phyloP scores from a whole-genome alignment of 2,329 filamentous ascomycete genomes.

The Ophiosphaerella narmari region DNA sequence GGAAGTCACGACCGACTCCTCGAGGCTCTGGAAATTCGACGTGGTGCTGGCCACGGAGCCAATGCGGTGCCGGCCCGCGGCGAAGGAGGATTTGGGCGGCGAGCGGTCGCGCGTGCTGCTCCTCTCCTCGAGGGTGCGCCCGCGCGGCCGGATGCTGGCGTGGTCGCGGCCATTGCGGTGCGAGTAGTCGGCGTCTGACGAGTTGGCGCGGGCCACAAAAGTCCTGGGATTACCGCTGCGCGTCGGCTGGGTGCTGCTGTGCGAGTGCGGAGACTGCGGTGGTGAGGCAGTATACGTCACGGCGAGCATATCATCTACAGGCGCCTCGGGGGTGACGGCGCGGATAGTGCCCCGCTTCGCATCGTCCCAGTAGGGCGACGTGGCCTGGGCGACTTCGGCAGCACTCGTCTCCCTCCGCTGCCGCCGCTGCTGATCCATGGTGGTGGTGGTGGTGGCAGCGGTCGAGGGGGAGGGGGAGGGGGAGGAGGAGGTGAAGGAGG shows the following conservation, averaged over 20 bases:
- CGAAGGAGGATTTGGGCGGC: conserved; percentile 45
- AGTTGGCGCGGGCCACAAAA: conserved; percentile 37
- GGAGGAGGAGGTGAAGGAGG: too few relatives aligned
- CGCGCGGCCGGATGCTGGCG: conserved; percentile 56
- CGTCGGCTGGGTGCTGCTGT: conserved; percentile 20
- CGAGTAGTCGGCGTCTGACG: conserved; percentile 39
- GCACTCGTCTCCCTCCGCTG: conserved; percentile 32
- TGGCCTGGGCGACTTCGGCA: conserved; percentile 20
- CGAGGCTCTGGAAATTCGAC: conserved; percentile 53
- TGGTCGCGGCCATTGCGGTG: conserved; percentile 49
- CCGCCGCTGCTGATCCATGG: conserved; percentile 37
- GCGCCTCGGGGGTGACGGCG: conserved; percentile 67
- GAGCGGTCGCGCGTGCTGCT: conserved; percentile 44
- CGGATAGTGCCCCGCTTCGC: conserved; percentile 55
- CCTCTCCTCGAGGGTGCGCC: conserved; percentile 56
- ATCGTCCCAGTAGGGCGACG: conserved; percentile 14
- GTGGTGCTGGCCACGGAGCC: conserved; percentile 70
- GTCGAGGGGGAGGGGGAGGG: too few relatives aligned
- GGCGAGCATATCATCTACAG: conserved; percentile 15
- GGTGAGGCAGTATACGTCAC: conserved; percentile 26
- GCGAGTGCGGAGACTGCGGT: conserved; percentile 37
- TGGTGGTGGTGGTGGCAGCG: too few relatives aligned
- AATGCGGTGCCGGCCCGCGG: conserved; percentile 63
- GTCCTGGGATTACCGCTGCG: conserved; percentile 30
- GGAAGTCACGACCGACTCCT: conserved; percentile 47